Conservation (phyloP, 345 rosid species). For the Salix brachista region DNA sequence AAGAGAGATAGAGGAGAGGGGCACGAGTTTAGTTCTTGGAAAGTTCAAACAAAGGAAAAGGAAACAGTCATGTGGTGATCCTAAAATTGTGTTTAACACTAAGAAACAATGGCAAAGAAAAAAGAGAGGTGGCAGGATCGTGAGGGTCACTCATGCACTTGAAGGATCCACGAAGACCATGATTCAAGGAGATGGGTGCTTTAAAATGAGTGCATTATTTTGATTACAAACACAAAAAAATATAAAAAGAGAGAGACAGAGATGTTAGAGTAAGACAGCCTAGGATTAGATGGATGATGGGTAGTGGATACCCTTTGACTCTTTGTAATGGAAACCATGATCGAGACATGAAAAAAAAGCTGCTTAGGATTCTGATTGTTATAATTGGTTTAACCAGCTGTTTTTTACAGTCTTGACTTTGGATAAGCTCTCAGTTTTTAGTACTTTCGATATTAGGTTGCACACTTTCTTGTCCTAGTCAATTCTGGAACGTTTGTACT, state of each 20-base stretch:
- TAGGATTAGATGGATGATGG: not conserved
- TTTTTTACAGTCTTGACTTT: not conserved
- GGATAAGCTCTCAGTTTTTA: not conserved
- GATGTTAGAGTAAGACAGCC: not conserved
- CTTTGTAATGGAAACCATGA: not conserved
- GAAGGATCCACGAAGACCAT: conserved; percentile 33
- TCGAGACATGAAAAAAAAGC: not conserved
- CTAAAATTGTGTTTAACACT: conserved; percentile 23
- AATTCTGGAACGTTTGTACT: no score
- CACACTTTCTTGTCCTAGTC: not conserved
- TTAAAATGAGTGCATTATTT: not conserved
- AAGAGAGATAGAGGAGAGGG: conserved; percentile 14
- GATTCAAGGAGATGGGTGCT: conserved; percentile 15
- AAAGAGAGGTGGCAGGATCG: conserved; percentile 32
- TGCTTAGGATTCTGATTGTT: not conserved
- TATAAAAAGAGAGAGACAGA: not conserved
- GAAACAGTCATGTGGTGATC: conserved; percentile 82
- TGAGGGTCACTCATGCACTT: conserved; percentile 30
- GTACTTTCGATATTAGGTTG: not conserved
- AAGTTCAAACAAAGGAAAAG: conserved; percentile 34
- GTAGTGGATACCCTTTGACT: not conserved
- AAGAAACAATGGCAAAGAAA: not conserved
- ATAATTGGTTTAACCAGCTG: not conserved
- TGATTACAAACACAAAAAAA: not conserved
- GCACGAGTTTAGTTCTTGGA: conserved; percentile 17